Base-by-base conservation (phyloP, 371 early-diverging fungal genomes). In the Mortierella sp. region DNA sequence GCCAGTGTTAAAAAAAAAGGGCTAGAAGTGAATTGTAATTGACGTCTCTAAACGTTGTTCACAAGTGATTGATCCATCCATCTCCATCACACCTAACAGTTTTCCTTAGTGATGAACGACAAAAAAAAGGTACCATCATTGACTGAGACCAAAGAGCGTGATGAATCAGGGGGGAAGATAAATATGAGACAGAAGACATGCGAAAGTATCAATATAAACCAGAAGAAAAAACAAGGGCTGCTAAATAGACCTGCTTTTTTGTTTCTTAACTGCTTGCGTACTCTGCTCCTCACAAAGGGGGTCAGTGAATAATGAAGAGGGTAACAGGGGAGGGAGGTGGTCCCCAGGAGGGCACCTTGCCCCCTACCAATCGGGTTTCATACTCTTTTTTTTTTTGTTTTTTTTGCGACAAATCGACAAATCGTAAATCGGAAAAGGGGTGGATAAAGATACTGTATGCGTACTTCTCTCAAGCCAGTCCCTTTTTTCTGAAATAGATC, bases 341-440 rank as follows among this genome's bases (percentile, higher is more conserved):
- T 31, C 16, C 6, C 63, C 31, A 60, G 63, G 63, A 63, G 63
- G 60, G 63, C 19, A 63, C 14, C 50, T 50, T 50, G 50, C 50
- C 10, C 0, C 50, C 50, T 50, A 50, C 63, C 63, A 34, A 63
- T 19, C 14, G 63, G 63, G 63, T 63, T 31, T 31, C 31, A 31
- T 24, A 26, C 26, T 26, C 21, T 57, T 57, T 10, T 26, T 26
- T 26, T 13, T 31, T 63, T 58, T 26, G 1, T 26, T 58, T 58
- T 28, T 58, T 31, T 16, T 63, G 63, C 34, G 63, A 63, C 63
- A 63, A 60, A 60, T 14, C 60, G 60, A 60, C 60, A 60, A 63
- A 63, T 63, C 63, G 19, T 31, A 13, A 60, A 19, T 63, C 63
- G 63, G 14, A 13, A 28, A 13, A 13, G 47, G 45, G 47, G 47